Conservation (phyloP, 345 rosid species). For the Citrus medica region DNA sequence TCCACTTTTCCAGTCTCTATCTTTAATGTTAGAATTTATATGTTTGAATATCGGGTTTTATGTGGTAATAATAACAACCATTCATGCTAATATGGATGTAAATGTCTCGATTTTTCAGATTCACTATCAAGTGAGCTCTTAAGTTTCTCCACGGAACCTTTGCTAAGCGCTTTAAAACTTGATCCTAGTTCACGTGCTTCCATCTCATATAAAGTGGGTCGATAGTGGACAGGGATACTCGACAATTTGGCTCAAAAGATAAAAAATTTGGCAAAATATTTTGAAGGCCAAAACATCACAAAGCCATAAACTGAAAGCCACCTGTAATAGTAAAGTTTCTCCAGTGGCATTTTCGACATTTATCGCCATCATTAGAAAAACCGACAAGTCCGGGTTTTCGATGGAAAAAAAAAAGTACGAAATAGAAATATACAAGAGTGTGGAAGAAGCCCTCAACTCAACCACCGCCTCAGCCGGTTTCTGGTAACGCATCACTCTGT, state of each 20-base stretch:
- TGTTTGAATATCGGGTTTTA: background rate
- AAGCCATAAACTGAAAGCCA: background rate
- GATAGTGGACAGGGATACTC: no score
- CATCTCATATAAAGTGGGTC: background rate
- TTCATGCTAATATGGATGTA: no score
- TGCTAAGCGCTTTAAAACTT: background rate
- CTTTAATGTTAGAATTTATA: background rate
- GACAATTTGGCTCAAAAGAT: background rate
- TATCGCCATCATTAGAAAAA: background rate
- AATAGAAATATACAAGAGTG: background rate
- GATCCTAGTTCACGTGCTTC: background rate
- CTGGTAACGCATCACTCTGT: background rate
- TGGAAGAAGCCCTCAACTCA: background rate
- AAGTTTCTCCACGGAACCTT: background rate
- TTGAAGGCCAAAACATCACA: background rate
- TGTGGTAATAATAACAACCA: no score
- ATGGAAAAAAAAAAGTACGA: background rate
- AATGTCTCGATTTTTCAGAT: background rate
- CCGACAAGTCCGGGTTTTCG: background rate
- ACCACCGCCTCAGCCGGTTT: background rate
- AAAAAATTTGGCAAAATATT: background rate
- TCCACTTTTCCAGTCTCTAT: background rate
- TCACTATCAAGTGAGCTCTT: background rate
- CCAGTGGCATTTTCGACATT: constrained; percentile 1
- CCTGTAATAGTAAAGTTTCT: no score